phyloP scores from a whole-genome alignment of 2,329 filamentous ascomycete species.

The Fusarium sp. region DNA sequence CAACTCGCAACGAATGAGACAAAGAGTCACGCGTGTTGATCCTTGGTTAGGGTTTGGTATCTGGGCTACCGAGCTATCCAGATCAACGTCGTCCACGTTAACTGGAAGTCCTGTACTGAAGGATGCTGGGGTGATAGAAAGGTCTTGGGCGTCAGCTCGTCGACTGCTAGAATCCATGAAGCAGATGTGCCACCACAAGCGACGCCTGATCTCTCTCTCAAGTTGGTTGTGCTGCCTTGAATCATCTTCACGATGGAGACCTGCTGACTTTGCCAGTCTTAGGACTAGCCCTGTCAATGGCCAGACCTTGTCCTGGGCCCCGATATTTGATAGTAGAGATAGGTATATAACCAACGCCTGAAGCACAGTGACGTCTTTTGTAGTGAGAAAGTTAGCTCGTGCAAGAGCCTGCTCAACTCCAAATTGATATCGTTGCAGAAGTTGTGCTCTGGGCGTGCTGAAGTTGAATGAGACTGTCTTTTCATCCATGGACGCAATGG shows the following conservation, averaged over 20 bases:
- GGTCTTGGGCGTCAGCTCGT: slow-evolving; percentile 22
- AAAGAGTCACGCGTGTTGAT: slow-evolving; percentile 32
- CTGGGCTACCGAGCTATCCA: not conserved
- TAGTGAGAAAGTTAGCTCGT: slow-evolving; percentile 40
- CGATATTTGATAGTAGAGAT: slow-evolving; percentile 39
- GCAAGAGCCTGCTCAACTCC: slow-evolving; percentile 46
- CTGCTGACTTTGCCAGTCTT: slow-evolving; percentile 42
- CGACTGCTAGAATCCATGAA: slow-evolving; percentile 46
- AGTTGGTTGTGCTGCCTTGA: not conserved
- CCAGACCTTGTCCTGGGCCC: slow-evolving; percentile 43
- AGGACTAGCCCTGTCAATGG: slow-evolving; percentile 44
- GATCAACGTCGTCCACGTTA: slow-evolving; percentile 57
- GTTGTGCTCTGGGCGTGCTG: slow-evolving; percentile 26
- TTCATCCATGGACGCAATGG: slow-evolving; percentile 46
- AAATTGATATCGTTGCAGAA: slow-evolving; percentile 39
- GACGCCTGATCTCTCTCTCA: slow-evolving; percentile 41
- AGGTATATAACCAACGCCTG: slow-evolving; percentile 50
- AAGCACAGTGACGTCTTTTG: slow-evolving; percentile 42
- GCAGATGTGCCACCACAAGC: slow-evolving; percentile 51
- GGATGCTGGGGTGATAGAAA: slow-evolving; percentile 35
- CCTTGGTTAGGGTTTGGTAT: not conserved
- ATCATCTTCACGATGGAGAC: slow-evolving; percentile 32
- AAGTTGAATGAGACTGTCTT: slow-evolving; percentile 38
- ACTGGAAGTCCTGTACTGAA: slow-evolving; percentile 60
- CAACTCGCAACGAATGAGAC: slow-evolving; percentile 47